Conservation (phyloP, 306 rosid genomes). For the Adenanthera pavonina region DNA sequence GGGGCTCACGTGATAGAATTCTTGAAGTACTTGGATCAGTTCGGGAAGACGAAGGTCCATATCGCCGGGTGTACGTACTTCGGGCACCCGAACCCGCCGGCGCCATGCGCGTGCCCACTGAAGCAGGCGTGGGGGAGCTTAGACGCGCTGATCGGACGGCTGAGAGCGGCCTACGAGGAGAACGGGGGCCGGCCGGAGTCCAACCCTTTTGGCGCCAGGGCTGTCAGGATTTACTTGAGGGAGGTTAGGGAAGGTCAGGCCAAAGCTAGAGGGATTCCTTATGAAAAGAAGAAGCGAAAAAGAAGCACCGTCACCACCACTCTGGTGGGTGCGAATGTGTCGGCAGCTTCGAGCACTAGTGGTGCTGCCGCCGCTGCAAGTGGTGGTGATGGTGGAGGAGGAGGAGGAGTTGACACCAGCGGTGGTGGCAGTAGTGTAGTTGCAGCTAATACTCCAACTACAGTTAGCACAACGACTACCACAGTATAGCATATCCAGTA, state of each 20-base stretch:
- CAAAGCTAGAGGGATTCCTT: conserved; percentile 90
- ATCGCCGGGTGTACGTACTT: conserved; percentile 66
- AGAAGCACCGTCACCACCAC: conserved; percentile 37
- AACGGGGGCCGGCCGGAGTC: conserved; percentile 85
- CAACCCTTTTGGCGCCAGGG: conserved; percentile 85
- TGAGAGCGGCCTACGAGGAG: conserved; percentile 91
- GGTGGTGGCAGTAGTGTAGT: conserved; percentile 1
- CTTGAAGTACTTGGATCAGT: conserved; percentile 89
- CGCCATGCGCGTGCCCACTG: conserved; percentile 86
- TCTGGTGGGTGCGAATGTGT: not conserved
- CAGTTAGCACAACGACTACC: conserved; percentile 33
- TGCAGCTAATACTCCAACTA: conserved; percentile 36
- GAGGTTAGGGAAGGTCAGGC: conserved; percentile 91
- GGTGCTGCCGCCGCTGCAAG: not conserved
- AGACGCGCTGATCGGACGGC: conserved; percentile 97
- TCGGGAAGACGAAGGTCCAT: conserved; percentile 95
- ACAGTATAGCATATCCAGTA: conserved; percentile 52
- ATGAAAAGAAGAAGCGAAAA: conserved; percentile 94
- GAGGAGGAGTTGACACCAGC: not conserved
- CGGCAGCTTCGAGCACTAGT: not conserved
- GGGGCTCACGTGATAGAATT: conserved; percentile 98
- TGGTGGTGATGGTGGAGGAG: not conserved
- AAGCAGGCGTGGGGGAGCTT: conserved; percentile 97
- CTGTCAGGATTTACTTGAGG: conserved; percentile 84
- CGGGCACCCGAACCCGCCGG: conserved; percentile 87